A percentile compares a stretch with the other conserved stretches of the same genome.
These are phyloP conservation scores for Tylopilus cervinicoccineus DNA, from an alignment of 768 basidiomycete genomes.

Conservation along the genomic window DNA sequence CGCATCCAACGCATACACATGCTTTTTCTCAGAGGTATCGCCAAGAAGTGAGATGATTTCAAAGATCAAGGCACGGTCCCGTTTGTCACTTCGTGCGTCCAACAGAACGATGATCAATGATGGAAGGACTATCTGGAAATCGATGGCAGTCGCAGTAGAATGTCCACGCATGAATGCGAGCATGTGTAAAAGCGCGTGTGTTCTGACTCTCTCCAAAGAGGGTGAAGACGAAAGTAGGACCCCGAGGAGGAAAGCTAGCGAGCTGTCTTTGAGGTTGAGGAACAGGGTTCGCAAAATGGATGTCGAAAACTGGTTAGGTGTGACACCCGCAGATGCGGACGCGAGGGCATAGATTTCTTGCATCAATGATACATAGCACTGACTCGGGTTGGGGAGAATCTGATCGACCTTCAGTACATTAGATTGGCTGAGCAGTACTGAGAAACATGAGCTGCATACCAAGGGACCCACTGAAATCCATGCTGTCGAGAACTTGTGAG, in stretches of 20 bases:
- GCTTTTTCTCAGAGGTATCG: conserved; percentile 38
- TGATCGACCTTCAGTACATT: conserved; percentile 16
- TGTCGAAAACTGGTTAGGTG: conserved; percentile 42
- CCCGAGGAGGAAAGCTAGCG: conserved; percentile 78
- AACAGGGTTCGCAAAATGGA: conserved; percentile 64
- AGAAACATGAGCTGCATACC: conserved; percentile 26
- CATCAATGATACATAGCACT: conserved; percentile 56
- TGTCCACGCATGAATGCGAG: conserved; percentile 80
- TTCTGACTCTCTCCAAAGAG: conserved; percentile 33
- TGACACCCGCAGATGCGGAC: conserved; percentile 49
- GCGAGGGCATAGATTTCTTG: conserved; percentile 63
- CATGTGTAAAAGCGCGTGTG: conserved; percentile 68
- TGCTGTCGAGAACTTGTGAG: conserved; percentile 35
- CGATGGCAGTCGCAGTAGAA: conserved; percentile 48
- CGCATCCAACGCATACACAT: conserved; percentile 68
- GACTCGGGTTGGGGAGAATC: conserved; percentile 17
- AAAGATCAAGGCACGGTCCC: conserved; percentile 37
- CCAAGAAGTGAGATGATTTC: conserved; percentile 51
- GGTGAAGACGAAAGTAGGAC: conserved; percentile 47
- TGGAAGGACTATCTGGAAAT: conserved; percentile 80
- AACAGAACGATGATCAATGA: conserved; percentile 57
- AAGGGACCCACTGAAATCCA: conserved; percentile 45
- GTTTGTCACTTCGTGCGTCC: conserved; percentile 26
- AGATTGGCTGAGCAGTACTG: not conserved
- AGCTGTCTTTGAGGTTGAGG: conserved; percentile 59